A percentile compares a stretch with the other conserved stretches of the same genome.
phyloP scores from a whole-genome alignment of 2,329 filamentous ascomycete species.

The Neocatenulostroma microsporum region DNA sequence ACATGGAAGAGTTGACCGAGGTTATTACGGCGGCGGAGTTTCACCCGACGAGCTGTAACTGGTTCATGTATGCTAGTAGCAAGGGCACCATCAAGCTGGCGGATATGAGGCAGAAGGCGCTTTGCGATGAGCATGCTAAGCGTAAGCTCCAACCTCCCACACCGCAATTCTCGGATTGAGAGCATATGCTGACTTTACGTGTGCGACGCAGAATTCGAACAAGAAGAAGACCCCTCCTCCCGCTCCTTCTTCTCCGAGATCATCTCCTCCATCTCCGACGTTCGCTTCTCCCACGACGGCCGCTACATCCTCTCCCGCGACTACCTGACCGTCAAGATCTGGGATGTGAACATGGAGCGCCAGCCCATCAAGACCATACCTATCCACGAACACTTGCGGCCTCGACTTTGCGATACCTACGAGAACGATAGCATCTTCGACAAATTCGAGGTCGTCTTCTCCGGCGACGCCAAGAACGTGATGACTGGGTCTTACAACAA shows the following conservation, averaged over 20 bases:
- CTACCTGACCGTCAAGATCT: constrained; percentile 98
- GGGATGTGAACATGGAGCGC: constrained; percentile 99
- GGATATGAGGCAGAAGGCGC: constrained; percentile 93
- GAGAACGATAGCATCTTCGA: constrained; percentile 99
- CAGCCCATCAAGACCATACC: constrained; percentile 97
- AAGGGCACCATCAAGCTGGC: constrained; percentile 98
- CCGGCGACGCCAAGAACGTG: constrained; percentile 94
- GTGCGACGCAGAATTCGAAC: constrained; percentile 71
- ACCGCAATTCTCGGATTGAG: neutral
- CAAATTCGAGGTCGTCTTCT: constrained; percentile 99
- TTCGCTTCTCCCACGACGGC: constrained; percentile 93
- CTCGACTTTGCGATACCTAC: constrained; percentile 92
- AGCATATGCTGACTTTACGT: constrained; percentile 21
- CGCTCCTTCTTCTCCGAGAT: constrained; percentile 99
- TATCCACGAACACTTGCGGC: constrained; percentile 93
- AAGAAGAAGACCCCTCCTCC: constrained; percentile 95
- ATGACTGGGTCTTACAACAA: constrained; percentile 99
- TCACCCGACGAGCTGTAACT: constrained; percentile 94
- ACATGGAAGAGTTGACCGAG: constrained; percentile 99
- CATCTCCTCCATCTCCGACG: constrained; percentile 97
- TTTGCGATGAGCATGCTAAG: constrained; percentile 94
- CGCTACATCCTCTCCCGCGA: constrained; percentile 96
- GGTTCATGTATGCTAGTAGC: constrained; percentile 99
- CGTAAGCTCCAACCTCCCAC: constrained; percentile 53
- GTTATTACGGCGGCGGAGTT: constrained; percentile 98